Evolutionary conservation across 2,329 filamentous ascomycete species (phyloP).

Genomic region (Xylariaceae sp.): DNA sequence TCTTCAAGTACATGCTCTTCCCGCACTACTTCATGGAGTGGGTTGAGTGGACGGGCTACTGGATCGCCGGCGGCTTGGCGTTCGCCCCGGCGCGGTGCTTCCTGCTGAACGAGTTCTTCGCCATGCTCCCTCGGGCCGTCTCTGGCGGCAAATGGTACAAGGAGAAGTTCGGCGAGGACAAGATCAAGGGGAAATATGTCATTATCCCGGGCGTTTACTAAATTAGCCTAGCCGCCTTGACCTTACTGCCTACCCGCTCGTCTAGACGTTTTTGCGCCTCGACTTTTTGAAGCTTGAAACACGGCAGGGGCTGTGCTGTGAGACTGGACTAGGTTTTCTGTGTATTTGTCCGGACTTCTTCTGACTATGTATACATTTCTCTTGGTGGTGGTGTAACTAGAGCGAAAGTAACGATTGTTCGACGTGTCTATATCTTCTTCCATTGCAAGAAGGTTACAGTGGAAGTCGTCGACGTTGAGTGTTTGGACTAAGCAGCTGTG

Average conservation of each 20-base stretch:
- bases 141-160: conserved; percentile 82
- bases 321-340: too few species aligned
- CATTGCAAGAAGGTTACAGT: too few species aligned
- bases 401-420: too few species aligned
- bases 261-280: not conserved
- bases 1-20: conserved; percentile 79
- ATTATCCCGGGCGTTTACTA: conserved; percentile 47
- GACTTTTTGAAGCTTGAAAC: not conserved
- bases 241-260: too few species aligned
- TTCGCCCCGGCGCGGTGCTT: conserved; percentile 76
- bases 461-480: too few species aligned
- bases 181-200: conserved; percentile 68
- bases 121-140: conserved; percentile 83
- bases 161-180: conserved; percentile 79
- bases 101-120: conserved; percentile 77
- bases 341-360: too few species aligned
- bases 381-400: too few species aligned
- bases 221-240: not conserved
- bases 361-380: too few species aligned
- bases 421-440: too few species aligned
- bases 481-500: too few species aligned
- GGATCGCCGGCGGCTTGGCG: conserved; percentile 62
- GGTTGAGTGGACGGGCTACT: conserved; percentile 92
- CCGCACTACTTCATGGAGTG: conserved; percentile 97
- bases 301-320: too few species aligned